Evolutionary conservation across 108 stramenopile genomes (phyloP).

Genomic region (Aurantiochytrium sp.): DNA sequence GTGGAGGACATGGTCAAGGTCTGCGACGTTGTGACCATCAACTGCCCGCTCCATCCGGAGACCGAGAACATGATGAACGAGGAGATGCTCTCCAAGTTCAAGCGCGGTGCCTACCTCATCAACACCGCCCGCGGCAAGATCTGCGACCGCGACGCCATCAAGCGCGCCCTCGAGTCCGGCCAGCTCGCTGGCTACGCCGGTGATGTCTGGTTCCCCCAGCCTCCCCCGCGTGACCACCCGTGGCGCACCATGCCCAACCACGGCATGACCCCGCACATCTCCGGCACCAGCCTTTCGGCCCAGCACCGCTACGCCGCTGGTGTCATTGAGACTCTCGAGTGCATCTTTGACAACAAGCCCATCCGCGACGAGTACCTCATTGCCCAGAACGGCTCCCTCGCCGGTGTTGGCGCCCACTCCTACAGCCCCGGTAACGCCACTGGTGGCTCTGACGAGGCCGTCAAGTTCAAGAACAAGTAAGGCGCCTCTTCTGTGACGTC

Average conservation of each 20-base stretch:
- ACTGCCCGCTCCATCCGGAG: slow-evolving; percentile 16
- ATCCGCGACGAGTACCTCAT: slow-evolving; percentile 13
- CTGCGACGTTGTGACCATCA: slow-evolving; percentile 11
- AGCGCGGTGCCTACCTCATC: slow-evolving; percentile 18
- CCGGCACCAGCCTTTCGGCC: slow-evolving; percentile 2
- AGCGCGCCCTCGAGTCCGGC: not conserved
- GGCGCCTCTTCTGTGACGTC: too few species aligned
- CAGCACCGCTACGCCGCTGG: slow-evolving; percentile 19
- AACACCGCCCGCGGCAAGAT: slow-evolving; percentile 14
- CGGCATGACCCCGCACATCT: slow-evolving; percentile 18
- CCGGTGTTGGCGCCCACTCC: not conserved
- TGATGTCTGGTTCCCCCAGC: slow-evolving; percentile 19
- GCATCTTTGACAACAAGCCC: slow-evolving; percentile 17
- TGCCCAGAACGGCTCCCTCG: slow-evolving; percentile 12
- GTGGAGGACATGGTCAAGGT: slow-evolving; percentile 17
- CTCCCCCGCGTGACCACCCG: not conserved
- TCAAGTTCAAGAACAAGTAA: slow-evolving; percentile 18
- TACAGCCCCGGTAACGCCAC: slow-evolving; percentile 8
- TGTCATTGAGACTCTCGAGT: slow-evolving; percentile 11
- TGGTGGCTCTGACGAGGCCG: not conserved
- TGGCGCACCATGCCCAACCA: slow-evolving; percentile 15
- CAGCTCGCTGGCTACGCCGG: slow-evolving; percentile 17
- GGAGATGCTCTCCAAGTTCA: not conserved
- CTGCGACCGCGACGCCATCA: not conserved
- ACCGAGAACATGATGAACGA: slow-evolving; percentile 19